Percentiles rank a stretch among this genome's conserved stretches.
phyloP scores from a whole-genome alignment of 73 alveolate species.

The Uronychia setigera region DNA sequence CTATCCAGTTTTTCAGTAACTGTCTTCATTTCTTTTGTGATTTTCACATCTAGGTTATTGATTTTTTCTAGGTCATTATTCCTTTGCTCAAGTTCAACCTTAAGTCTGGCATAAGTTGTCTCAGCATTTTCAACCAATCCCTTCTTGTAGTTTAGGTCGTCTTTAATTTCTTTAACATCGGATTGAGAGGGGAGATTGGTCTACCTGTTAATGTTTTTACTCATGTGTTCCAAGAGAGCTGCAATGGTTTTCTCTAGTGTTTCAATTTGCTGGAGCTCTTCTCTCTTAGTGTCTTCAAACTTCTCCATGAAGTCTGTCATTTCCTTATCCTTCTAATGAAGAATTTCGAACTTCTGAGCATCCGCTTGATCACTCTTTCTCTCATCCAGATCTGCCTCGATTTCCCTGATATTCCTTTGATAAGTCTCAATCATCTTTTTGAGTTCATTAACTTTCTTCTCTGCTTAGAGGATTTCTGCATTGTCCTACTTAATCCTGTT shows the following conservation, averaged over 20 bases:
- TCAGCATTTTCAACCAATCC: slow-evolving; percentile 75
- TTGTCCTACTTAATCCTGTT: slow-evolving; percentile 94
- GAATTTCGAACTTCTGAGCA: slow-evolving; percentile 87
- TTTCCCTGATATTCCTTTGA: slow-evolving; percentile 88
- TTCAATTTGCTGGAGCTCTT: slow-evolving; percentile 79
- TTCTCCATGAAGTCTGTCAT: slow-evolving; percentile 93
- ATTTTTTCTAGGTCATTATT: slow-evolving; percentile 75
- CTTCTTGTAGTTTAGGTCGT: slow-evolving; percentile 68
- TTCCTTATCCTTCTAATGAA: slow-evolving; percentile 93
- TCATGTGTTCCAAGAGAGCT: slow-evolving; percentile 83
- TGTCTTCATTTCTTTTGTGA: slow-evolving; percentile 67
- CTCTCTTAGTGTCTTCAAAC: slow-evolving; percentile 83
- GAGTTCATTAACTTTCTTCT: slow-evolving; percentile 90
- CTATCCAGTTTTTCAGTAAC: slow-evolving; percentile 57
- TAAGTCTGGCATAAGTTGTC: slow-evolving; percentile 74
- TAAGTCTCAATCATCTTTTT: slow-evolving; percentile 88
- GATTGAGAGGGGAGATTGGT: slow-evolving; percentile 71
- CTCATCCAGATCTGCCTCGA: slow-evolving; percentile 88
- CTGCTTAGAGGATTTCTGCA: slow-evolving; percentile 86
- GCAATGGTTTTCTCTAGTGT: slow-evolving; percentile 82
- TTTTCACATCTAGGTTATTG: slow-evolving; percentile 74
- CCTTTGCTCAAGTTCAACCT: slow-evolving; percentile 69
- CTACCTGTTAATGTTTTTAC: slow-evolving; percentile 60
- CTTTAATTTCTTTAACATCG: slow-evolving; percentile 65
- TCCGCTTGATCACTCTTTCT: slow-evolving; percentile 78